A percentile compares a stretch with the other conserved stretches of the same genome.
Evolutionary conservation across 139 green algal species (phyloP).

Genomic region (Klebsormidium nitens): DNA sequence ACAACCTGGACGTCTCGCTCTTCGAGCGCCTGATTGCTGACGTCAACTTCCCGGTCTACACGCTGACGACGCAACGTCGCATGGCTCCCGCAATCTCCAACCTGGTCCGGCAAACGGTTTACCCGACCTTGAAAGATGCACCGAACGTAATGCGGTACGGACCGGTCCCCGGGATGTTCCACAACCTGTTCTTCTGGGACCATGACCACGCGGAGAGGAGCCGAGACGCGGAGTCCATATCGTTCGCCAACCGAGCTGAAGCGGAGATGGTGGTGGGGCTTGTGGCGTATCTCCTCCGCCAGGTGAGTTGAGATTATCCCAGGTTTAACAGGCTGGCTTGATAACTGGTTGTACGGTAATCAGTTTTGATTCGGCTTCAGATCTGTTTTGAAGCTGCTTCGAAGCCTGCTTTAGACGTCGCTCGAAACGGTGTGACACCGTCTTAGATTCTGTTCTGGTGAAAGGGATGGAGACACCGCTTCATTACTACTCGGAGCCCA

Average conservation of each 20-base stretch:
- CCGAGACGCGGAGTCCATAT: conserved; percentile 44
- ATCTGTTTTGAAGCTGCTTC: too few relatives aligned
- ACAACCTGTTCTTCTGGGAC: conserved; percentile 56
- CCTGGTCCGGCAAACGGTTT: conserved; percentile 55
- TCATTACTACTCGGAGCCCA: too few relatives aligned
- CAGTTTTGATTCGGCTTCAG: too few relatives aligned
- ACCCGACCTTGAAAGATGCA: conserved; percentile 43
- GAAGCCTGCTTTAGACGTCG: background rate
- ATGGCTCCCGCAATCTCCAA: conserved; percentile 59
- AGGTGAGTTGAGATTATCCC: conserved; percentile 8
- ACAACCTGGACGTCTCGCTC: conserved; percentile 55
- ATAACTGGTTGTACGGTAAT: background rate
- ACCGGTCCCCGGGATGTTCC: conserved; percentile 17
- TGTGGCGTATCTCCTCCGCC: conserved; percentile 52
- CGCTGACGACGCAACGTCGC: conserved; percentile 60
- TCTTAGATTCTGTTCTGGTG: background rate
- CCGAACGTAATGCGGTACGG: conserved; percentile 7
- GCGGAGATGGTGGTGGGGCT: conserved; percentile 47
- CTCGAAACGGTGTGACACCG: background rate
- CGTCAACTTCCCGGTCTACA: conserved; percentile 39
- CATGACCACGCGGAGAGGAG: conserved; percentile 55
- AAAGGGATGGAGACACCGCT: too few relatives aligned
- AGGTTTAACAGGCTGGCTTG: background rate
- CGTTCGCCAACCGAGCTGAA: conserved; percentile 59
- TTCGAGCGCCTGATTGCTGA: conserved; percentile 63